Base-by-base conservation (phyloP, 805 yeast genomes). In the Pachysolen tannophilus region DNA sequence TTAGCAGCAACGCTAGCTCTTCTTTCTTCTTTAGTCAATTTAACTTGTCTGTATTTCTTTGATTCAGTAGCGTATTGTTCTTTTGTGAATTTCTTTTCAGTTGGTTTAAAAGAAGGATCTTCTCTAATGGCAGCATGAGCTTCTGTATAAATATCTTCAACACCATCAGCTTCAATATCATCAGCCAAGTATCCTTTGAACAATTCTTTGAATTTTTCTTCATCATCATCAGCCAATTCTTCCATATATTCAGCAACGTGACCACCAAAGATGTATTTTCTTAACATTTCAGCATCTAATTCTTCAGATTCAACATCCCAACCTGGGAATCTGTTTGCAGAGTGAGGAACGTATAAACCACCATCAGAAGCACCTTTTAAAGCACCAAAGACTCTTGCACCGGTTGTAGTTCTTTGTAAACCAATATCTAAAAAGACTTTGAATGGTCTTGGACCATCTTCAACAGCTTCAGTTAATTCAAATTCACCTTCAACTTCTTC, bases 221-320 rank as follows among this genome's bases (percentile, higher is more conserved):
- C 98, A 82, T 90, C 98, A 69, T 90, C 98, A 62, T 92, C 98
- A 69, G 92, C 90, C 67, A 92, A 84, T 78, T 90, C 97, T 79
- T 92, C 98, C 96, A 92, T 92, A 92, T 92, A 92, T 79, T 92
- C 97, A 62, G 98, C 81, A 63, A 92, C 88, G 83, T 92, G 98
- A 70, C 97, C 97, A 77, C 95, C 97, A 65, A 90, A 82, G 78
- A 92, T 92, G 94, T 92, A 92, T 73, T 85, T 86, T 86, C 97
- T 86, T 69, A 92, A 80, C 55, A 78, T 69, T 65, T 92, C 98
- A 58, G 96, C 86, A 65, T 92, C 98, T 59, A 92, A 80, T 75
- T 92, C 98, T 77, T 92, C 95, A 58, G 82, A 62, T 78, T 92
- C 98, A 60, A 90, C 85, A 71, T 92, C 98, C 94, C 90, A 92